A percentile compares a stretch with the other conserved stretches of the same genome.
Conservation (phyloP, 2,329 filamentous ascomycete species). For the Colletotrichum paranaense region DNA sequence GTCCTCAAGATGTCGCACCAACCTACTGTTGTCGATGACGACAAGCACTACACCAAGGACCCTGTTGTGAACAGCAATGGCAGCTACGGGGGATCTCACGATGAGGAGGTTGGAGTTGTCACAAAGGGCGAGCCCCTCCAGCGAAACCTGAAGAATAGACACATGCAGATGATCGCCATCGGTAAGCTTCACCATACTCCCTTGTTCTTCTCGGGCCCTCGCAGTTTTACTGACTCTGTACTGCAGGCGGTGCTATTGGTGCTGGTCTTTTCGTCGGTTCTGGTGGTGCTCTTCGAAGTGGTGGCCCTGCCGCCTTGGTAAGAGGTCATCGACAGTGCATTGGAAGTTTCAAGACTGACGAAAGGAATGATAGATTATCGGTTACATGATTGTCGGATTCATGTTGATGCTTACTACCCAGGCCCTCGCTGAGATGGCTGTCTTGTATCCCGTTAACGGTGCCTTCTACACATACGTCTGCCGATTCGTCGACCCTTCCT, state of each 20-base stretch:
- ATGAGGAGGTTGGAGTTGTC: conserved; percentile 48
- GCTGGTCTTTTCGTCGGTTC: conserved; percentile 73
- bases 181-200: conserved; percentile 43
- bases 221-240: conserved; percentile 61
- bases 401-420: conserved; percentile 72
- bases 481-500: conserved; percentile 72
- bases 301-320: conserved; percentile 61
- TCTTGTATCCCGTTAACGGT: conserved; percentile 71
- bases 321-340: neutral
- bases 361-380: conserved; percentile 46
- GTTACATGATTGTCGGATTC: conserved; percentile 66
- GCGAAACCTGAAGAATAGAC: conserved; percentile 61
- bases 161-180: conserved; percentile 73
- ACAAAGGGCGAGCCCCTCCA: conserved; percentile 43
- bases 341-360: neutral
- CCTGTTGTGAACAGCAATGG: conserved; percentile 8
- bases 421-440: conserved; percentile 70
- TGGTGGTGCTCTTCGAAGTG: conserved; percentile 61
- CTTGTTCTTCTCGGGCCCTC: conserved; percentile 38
- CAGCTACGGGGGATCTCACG: conserved; percentile 36
- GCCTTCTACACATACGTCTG: conserved; percentile 72
- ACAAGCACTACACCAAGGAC: conserved; percentile 23
- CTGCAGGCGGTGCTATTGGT: conserved; percentile 71
- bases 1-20: conserved; percentile 25
- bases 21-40: conserved; percentile 14